phyloP scores from a whole-genome alignment of 139 green algal species.

The Volvox reticuliferus region DNA sequence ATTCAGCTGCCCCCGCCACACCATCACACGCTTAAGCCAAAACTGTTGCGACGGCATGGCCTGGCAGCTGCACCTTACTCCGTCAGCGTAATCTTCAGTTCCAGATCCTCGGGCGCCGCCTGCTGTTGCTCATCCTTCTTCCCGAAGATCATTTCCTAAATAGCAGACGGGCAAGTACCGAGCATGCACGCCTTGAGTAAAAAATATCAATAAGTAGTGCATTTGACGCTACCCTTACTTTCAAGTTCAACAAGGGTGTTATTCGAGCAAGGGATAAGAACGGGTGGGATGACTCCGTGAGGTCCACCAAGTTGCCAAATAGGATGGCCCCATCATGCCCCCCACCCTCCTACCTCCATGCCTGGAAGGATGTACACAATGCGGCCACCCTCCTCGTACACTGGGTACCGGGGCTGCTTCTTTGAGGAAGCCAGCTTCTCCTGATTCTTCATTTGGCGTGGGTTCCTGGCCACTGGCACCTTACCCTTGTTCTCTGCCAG shows the following conservation, averaged over 20 bases:
- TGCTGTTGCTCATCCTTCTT: conserved; percentile 42
- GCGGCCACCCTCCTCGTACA: conserved; percentile 72
- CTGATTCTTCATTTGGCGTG: conserved; percentile 90
- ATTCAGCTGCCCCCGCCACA: too few relatives aligned
- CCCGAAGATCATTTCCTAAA: conserved; percentile 49
- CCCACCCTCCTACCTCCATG: conserved; percentile 50
- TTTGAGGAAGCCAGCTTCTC: conserved; percentile 88
- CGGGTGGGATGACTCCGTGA: too few relatives aligned
- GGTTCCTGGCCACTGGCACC: conserved; percentile 56
- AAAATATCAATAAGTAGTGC: too few relatives aligned
- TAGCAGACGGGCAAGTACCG: background rate
- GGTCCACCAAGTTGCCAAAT: too few relatives aligned
- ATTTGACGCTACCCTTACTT: too few relatives aligned
- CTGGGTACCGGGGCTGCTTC: conserved; percentile 71
- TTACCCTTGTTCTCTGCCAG: conserved; percentile 72
- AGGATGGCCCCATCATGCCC: too few relatives aligned
- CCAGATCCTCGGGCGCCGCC: conserved; percentile 1
- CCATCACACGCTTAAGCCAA: too few relatives aligned
- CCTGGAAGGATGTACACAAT: conserved; percentile 72
- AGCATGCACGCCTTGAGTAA: too few relatives aligned
- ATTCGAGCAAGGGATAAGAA: too few relatives aligned
- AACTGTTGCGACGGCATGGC: too few relatives aligned
- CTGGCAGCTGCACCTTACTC: conserved; percentile 45
- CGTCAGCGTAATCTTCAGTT: conserved; percentile 50
- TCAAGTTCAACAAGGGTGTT: too few relatives aligned